Evolutionary conservation across 176 grass and related monocot genomes (phyloP).

Genomic region (Avena insularis): DNA sequence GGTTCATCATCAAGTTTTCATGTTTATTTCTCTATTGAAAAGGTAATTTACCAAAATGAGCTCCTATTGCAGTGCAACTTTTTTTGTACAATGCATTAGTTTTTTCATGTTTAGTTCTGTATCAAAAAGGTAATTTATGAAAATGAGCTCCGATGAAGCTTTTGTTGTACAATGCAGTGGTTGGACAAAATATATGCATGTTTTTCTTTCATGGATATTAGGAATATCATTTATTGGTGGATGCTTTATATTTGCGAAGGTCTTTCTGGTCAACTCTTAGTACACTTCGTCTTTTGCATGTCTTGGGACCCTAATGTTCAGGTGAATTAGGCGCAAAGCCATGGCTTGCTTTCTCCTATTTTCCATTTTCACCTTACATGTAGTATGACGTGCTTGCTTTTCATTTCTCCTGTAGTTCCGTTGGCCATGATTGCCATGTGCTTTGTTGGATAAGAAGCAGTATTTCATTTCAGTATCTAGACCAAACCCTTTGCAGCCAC

Average conservation of each 20-base stretch:
- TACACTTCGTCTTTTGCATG: too few relatives aligned
- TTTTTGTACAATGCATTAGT: slow-evolving; percentile 67
- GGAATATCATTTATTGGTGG: slow-evolving; percentile 75
- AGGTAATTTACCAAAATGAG: neutral
- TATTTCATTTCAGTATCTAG: too few relatives aligned
- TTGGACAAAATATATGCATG: slow-evolving; percentile 76
- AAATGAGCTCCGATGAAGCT: slow-evolving; percentile 46
- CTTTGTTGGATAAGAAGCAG: too few relatives aligned
- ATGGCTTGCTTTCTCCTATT: too few relatives aligned
- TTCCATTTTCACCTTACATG: too few relatives aligned
- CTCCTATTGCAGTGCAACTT: slow-evolving; percentile 46
- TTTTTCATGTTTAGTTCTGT: slow-evolving; percentile 3
- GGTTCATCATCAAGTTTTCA: neutral
- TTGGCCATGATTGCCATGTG: too few relatives aligned
- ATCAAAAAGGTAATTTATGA: neutral
- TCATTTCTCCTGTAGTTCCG: too few relatives aligned
- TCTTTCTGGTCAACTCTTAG: slow-evolving; percentile 51
- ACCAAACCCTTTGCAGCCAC: too few relatives aligned
- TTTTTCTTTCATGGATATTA: slow-evolving; percentile 66
- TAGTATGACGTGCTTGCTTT: too few relatives aligned
- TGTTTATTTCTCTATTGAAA: too few relatives aligned
- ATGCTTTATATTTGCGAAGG: slow-evolving; percentile 80
- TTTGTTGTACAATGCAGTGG: slow-evolving; percentile 72
- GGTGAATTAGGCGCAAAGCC: too few relatives aligned
- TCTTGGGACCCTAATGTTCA: too few relatives aligned